Evolutionary conservation across 768 basidiomycete species (phyloP), one percentile per base, ranked within the genome.

Genomic region (Grammothele lineata): DNA sequence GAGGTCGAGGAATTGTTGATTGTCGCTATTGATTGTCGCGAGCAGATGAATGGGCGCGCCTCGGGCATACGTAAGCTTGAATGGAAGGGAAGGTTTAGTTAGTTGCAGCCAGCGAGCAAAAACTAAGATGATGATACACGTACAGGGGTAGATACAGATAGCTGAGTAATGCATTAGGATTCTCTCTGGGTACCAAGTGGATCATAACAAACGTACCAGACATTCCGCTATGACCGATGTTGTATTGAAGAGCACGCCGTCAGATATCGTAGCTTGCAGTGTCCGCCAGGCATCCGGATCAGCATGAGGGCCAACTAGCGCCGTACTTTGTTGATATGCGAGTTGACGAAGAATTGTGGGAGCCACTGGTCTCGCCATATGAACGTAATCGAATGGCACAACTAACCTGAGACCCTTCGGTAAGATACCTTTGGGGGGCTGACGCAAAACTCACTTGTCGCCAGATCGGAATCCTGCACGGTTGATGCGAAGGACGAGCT

Each of bases 211-310:
- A n/a, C n/a, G n/a, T n/a, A n/a, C n/a, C n/a, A n/a, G n/a, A n/a
- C n/a, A n/a, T n/a, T n/a, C n/a, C n/a, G n/a, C n/a, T n/a, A n/a
- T n/a, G n/a, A n/a, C n/a, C n/a, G n/a, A n/a, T n/a, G n/a, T n/a
- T n/a, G n/a, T n/a, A n/a, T n/a, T n/a, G n/a, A 62, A 62, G 12
- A 58, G 35, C 18, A 35, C 48, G 5, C 61, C 61, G 12, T 39
- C 35, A 2, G 57, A 26, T 2, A 12, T 18, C 10, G 56, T 34
- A 3, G 57, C 34, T 15, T 32, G 19, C 3, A 57, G 43, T 11
- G 50, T 46, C 34, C 54, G 49, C 61, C 61, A 62, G 15, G 59
- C 61, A 14, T 57, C 57, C 0, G 59, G 57, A 18, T 62, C 61
- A 3, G 41, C 54, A 19, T 59, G 56, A 2, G 55, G 57, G 1